Evolutionary conservation across 345 rosid species (phyloP), one percentile per base, ranked within the genome.

Genomic region (Eucalyptus dawsonii): DNA sequence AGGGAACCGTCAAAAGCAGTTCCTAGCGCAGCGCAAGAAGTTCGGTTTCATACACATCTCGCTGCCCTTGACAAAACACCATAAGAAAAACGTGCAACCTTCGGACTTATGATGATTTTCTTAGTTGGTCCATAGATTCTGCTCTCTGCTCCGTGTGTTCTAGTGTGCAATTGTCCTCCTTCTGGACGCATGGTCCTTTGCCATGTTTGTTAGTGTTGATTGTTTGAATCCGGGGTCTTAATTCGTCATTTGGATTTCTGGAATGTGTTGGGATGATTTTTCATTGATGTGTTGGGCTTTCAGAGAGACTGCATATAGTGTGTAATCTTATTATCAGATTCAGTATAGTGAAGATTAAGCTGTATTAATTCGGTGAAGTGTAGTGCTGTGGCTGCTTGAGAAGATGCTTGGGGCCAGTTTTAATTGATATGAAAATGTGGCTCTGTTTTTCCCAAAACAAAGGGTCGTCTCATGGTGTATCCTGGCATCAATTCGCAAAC

Each of bases 41-140:
- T 96, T 95, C 44, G 97, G 99, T 12, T 97, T 97, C 91, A 96
- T 97, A 88, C 99, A 96, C 89, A 96, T 97, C 47, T 94, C 98
- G 8, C 92, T 97, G 90, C 99, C 99, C 25, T 87, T 93, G 94
- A 88, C 95, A 53, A 97, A 94, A 89, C 98, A 94, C 88, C 93
- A 91, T 88, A 96, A 96, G 98, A 97, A 95, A 90, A 95, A 94
- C 40, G 85, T 88, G 83, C 89, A 31, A 31, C 42, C 86, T 88
- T 88, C 89, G 42, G 89, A 69, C 49, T 9, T 47, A 50, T 40
- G 54, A 21, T 47, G 85, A 50, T 40, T 7, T 76, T 14, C 85
- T 40, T 76, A 40, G 47, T 40, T 76, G 85, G 47, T 40, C 85
- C 85, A 11, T 40, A 76, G 85, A 76, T 76, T 76, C 45, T 37